phyloP scores from a whole-genome alignment of 2,329 filamentous ascomycete genomes.

The Colletotrichum cereale region DNA sequence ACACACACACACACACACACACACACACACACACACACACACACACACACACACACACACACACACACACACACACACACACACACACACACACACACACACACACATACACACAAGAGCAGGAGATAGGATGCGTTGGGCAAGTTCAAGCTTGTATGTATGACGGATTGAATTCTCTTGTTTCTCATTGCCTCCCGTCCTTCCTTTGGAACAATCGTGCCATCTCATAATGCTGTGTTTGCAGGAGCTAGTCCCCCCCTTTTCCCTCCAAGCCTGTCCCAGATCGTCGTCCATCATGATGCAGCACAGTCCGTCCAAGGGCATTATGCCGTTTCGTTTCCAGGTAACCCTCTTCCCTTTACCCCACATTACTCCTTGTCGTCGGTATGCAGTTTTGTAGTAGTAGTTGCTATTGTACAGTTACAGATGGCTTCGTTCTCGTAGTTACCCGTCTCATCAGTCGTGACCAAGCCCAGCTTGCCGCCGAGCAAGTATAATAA shows the following conservation, averaged over 20 bases:
- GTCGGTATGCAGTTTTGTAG: slow-evolving; percentile 30
- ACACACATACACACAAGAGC: too few relatives aligned
- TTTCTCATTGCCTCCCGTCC: not conserved
- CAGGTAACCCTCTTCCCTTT: not conserved
- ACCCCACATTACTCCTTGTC: slow-evolving; percentile 28
- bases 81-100: too few relatives aligned
- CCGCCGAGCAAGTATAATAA: slow-evolving; percentile 21
- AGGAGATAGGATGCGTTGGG: not conserved
- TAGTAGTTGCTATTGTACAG: slow-evolving; percentile 36
- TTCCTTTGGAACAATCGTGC: not conserved
- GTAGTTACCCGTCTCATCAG: slow-evolving; percentile 22
- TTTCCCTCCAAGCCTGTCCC: not conserved
- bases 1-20: too few relatives aligned
- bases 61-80: too few relatives aligned
- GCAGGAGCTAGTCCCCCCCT: not conserved
- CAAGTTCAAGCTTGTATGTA: not conserved
- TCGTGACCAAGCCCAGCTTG: slow-evolving; percentile 36
- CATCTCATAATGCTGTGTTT: slow-evolving; percentile 19
- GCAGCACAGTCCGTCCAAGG: slow-evolving; percentile 8
- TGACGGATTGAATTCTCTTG: not conserved
- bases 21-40: too few relatives aligned
- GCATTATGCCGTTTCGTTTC: not conserved
- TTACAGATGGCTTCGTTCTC: slow-evolving; percentile 28
- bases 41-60: too few relatives aligned
- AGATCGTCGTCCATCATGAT: slow-evolving; percentile 12